Evolutionary conservation across 192 early-diverging fungal species (phyloP).

Genomic region (Gryganskiella cystojenkinii): DNA sequence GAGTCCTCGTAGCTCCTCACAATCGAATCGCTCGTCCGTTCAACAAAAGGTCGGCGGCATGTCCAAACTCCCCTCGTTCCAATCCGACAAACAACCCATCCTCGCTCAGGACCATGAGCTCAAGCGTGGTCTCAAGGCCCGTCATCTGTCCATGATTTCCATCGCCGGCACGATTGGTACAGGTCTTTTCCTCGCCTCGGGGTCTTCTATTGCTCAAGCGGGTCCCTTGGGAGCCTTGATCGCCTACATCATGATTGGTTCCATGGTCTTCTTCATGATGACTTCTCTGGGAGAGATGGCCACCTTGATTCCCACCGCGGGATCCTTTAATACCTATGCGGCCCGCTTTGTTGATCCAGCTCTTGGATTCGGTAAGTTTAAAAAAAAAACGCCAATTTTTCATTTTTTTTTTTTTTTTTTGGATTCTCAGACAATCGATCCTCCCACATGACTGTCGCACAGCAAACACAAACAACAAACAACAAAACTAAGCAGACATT

Average conservation of each 20-base stretch:
- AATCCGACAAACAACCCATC: constrained; percentile 36
- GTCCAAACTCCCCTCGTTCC: constrained; percentile 28
- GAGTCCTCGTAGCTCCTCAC: constrained; percentile 9
- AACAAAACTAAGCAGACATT: constrained; percentile 3
- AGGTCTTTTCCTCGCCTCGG: constrained; percentile 87
- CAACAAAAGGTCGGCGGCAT: constrained; percentile 26
- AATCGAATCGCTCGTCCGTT: constrained; percentile 21
- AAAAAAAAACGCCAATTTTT: not conserved
- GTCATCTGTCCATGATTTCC: constrained; percentile 80
- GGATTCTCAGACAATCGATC: not conserved
- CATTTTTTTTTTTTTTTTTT: constrained; percentile 4
- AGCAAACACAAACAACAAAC: not conserved
- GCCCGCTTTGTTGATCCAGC: constrained; percentile 89
- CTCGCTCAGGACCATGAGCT: constrained; percentile 46
- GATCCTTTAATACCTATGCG: constrained; percentile 84
- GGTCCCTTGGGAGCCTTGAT: constrained; percentile 85
- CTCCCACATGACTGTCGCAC: not conserved
- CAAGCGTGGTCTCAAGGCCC: constrained; percentile 73
- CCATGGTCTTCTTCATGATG: constrained; percentile 80
- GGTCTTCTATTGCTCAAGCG: constrained; percentile 75
- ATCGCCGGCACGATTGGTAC: constrained; percentile 85
- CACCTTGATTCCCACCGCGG: constrained; percentile 84
- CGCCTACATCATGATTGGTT: constrained; percentile 77
- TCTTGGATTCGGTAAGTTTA: constrained; percentile 72
- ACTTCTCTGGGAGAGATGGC: constrained; percentile 91